These are phyloP conservation scores for Peziza echinospora DNA, from an alignment of 495 filamentous ascomycete species.

Conservation along the genomic window DNA sequence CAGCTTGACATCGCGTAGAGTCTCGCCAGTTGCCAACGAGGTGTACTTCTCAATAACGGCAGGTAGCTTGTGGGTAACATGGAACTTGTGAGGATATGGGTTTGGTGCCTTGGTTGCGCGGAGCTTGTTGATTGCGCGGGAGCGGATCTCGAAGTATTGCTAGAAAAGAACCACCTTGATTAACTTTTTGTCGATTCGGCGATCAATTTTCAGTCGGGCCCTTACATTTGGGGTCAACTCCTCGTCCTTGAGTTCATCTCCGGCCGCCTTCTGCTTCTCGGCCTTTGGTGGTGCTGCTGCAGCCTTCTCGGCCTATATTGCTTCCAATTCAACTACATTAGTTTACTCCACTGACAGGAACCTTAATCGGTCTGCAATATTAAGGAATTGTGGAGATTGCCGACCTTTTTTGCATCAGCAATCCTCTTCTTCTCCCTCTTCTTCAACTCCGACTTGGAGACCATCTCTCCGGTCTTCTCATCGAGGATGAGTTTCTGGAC, in stretches of 20 bases:
- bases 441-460: constrained; percentile 82
- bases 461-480: constrained; percentile 64
- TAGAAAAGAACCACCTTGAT: too few species aligned
- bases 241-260: constrained; percentile 45
- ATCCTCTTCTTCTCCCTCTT: constrained; percentile 82
- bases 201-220: too few species aligned
- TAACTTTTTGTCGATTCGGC: too few species aligned
- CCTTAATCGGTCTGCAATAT: too few species aligned
- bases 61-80: constrained; percentile 54
- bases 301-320: constrained; percentile 41
- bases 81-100: constrained; percentile 96
- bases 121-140: constrained; percentile 63
- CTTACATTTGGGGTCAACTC: constrained; percentile 79
- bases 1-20: constrained; percentile 45
- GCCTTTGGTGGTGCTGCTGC: constrained; percentile 47
- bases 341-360: too few species aligned
- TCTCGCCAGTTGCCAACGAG: constrained; percentile 66
- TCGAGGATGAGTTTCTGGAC: constrained; percentile 54
- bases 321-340: too few species aligned
- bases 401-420: constrained; percentile 62
- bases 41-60: constrained; percentile 56
- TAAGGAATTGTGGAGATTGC: too few species aligned
- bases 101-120: constrained; percentile 58
- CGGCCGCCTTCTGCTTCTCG: constrained; percentile 43
- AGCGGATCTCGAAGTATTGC: constrained; percentile 98